phyloP scores from a whole-genome alignment of 2,329 filamentous ascomycete species.

The Colletotrichum sp. region DNA sequence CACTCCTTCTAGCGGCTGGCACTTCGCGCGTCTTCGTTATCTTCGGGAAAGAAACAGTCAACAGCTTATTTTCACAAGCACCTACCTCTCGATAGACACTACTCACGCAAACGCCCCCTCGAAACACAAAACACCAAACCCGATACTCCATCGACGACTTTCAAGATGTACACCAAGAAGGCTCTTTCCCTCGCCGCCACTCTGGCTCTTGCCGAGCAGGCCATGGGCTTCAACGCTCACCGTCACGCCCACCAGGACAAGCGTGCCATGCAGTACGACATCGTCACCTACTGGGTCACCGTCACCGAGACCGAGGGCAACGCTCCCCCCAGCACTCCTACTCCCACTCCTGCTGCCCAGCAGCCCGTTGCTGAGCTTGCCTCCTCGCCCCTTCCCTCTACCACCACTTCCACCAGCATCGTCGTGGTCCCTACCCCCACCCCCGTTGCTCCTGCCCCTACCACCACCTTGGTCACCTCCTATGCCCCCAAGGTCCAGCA shows the following conservation, averaged over 20 bases:
- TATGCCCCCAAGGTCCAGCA: slow-evolving; percentile 7
- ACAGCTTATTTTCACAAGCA: slow-evolving; percentile 2
- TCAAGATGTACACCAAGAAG: slow-evolving; percentile 48
- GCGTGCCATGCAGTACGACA: slow-evolving; percentile 36
- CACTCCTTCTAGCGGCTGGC: slow-evolving; percentile 14
- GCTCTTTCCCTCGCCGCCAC: slow-evolving; percentile 45
- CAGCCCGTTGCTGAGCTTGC: neutral
- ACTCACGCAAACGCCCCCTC: slow-evolving; percentile 3
- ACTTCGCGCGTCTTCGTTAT: neutral
- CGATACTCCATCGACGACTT: slow-evolving; percentile 16
- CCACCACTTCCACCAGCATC: slow-evolving; percentile 15
- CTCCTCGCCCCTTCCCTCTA: neutral
- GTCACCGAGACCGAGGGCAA: slow-evolving; percentile 43
- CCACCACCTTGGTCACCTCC: slow-evolving; percentile 23
- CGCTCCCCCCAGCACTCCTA: slow-evolving; percentile 8
- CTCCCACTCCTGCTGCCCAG: neutral
- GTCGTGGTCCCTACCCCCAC: slow-evolving; percentile 1
- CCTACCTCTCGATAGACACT: neutral
- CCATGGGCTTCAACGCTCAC: slow-evolving; percentile 46
- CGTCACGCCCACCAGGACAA: slow-evolving; percentile 44
- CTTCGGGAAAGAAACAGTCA: slow-evolving; percentile 1
- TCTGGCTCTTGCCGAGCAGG: slow-evolving; percentile 48
- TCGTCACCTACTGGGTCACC: slow-evolving; percentile 43
- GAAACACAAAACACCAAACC: neutral
- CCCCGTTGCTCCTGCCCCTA: slow-evolving; percentile 15